Base-by-base conservation (phyloP, 306 rosid genomes). In the Abrus pulchellus region DNA sequence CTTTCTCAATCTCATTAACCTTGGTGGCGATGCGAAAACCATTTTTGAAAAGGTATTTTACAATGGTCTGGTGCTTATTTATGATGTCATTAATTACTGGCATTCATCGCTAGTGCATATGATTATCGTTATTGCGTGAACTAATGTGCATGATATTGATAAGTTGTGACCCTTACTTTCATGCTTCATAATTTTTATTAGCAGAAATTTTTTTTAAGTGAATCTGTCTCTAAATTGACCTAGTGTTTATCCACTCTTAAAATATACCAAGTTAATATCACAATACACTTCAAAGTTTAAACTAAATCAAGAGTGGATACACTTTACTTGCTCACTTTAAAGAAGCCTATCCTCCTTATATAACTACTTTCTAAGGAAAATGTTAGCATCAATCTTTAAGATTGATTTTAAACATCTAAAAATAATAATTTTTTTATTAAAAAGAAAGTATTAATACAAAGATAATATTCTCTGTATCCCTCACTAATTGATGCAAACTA, bases 1-100 rank as follows among this genome's bases (percentile, higher is more conserved):
- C 88, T 94, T 94, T 85, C 97, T 94, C 86, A 94, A 94, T 82
- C 94, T 92, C 82, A 90, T 94, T 82, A 93, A 91, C 69, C 83
- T 94, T 62, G 94, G 85, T 48, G 84, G 84, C 63, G 41, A 68
- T 44, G 74, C 27, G 41, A 63, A 75, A 80, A 94, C 98, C 38
- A 83, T 94, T 56, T 94, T 94, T 78, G 98, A 94, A 76, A 56
- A 84, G 91, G 98, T 94, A 73, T 73, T 72, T 76, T 78, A 64
- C 83, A 77, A 34, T 30, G 59, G 10, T 47, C 43, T 54, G 32
- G 44, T 67, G 53, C 85, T 63, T 66, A 13, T 59, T 44, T 27
- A 40, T 77, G 40, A 65, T 82, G 53, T 27, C 66, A 28, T 48
- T 12, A 30, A 56, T 73, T 71, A 30, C 7, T 47, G 59, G 52